Evolutionary conservation across 2,329 filamentous ascomycete species (phyloP), one percentile per base, ranked within the genome.

Genomic region (Nemania sp.): DNA sequence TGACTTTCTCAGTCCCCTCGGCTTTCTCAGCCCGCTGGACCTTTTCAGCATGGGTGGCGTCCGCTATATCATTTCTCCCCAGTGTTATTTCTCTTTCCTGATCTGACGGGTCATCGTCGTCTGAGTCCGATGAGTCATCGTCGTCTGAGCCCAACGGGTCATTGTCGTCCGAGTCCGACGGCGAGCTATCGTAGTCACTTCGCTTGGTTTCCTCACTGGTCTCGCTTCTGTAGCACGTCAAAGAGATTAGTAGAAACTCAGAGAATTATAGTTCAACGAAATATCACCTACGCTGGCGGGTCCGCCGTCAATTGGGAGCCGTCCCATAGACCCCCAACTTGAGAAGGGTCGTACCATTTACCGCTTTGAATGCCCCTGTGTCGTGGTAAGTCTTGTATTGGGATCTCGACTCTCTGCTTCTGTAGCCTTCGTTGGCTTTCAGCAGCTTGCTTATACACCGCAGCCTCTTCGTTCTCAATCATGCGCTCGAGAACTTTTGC

Each of bases 271-370:
- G 15, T 13, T 39, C 4, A 39, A 13, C 4, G 4, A 4, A 11
- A 39, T 4, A 39, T 12, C 12, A 39, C 35, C 12, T 39, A 39
- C 35, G 3, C 35, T 5, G 10, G 12, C 7, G 3, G 4, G 25
- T 29, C 25, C 7, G 3, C 25, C 25, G 25, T 7, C 25, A 29
- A 29, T 29, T 29, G 35, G 35, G 11, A 3, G 3, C 11, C 1
- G 17, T 12, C 18, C 3, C 15, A 1, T 34, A 7, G 18, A 25
- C 1, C 18, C 17, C 15, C 17, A 18, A 43, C 13, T 42, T 13
- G n/a, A 34, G 20, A 49, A 42, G 21, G 20, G 25, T 49, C 21
- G 11, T 50, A 56, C 54, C n/a, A 50, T 35, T 47, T 35, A 15
- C 2, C 5, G 25, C 46, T n/a, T 2, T 2, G n/a, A 15, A 11